Evolutionary conservation across 2,329 filamentous ascomycete genomes (phyloP), one percentile per base, ranked within the genome.

Genomic region (Podosphaera aphanis): DNA sequence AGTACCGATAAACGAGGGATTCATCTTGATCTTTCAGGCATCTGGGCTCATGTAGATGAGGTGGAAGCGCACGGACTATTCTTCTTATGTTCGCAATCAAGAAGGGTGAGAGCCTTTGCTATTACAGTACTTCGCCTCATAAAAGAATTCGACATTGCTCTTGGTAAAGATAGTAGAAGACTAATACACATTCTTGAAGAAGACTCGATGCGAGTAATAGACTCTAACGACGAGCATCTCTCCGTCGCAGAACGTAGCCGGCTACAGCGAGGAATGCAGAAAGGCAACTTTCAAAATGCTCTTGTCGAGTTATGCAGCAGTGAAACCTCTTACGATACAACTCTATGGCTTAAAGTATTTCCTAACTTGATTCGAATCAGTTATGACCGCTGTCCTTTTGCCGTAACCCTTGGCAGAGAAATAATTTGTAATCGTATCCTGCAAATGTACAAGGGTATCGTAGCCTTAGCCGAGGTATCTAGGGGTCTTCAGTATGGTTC

Each of bases 301-400:
- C 66, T 98, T 16, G 81, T 95, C 29, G 88, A 95, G 59, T 72
- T 98, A 20, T 95, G 90, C 62, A 88, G 84, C 53, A 95, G 90
- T 62, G 90, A 95, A 54, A 77, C 90, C 21, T 84, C 85, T 0
- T 94, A 95, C 56, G 90, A 98, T 59, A 79, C 84, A 2, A 93
- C 86, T 0, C 65, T 98, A 11, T 98, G 90, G 90, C 92, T 90
- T 64, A 98, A 95, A 58, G 79, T 95, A 16, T 98, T 98, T 56
- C 92, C 90, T 2, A 95, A 94, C 56, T 70, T 98, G 27, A 82
- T 98, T 47, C 76, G 84, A 10, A 79, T 93, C 52, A 84, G 85
- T 48, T 92, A 84, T 56, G 83, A 94, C 52, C 80, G 80, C 48
- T 98, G 88, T 55, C 83, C 84, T 0, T 86, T 93, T 55, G 85